Evolutionary conservation across 345 rosid species (phyloP).

Genomic region (Camelina laxa): DNA sequence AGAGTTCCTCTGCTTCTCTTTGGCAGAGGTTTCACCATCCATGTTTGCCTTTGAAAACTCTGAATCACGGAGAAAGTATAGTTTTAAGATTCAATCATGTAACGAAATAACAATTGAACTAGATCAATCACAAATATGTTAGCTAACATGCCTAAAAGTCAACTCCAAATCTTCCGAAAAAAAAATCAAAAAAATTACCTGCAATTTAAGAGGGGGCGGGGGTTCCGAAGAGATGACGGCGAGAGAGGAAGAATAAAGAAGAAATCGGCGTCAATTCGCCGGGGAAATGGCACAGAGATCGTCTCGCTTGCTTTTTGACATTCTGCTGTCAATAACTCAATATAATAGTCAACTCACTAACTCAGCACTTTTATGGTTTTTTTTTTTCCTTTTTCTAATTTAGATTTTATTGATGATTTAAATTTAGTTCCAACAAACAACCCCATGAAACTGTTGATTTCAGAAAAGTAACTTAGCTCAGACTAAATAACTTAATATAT

Average conservation of each 20-base stretch:
- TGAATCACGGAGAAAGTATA: background rate
- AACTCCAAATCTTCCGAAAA: conserved; percentile 8
- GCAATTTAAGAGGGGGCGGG: no score
- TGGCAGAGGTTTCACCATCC: conserved; percentile 11
- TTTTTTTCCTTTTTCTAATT: no score
- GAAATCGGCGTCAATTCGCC: background rate
- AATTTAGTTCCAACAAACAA: no score
- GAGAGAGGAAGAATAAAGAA: background rate
- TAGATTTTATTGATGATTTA: no score
- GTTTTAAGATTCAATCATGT: conserved; percentile 16
- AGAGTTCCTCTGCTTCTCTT: conserved; percentile 21
- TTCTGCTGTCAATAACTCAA: no score
- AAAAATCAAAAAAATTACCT: conserved; percentile 2
- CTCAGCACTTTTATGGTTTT: background rate
- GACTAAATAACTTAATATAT: no score
- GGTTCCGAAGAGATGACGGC: background rate
- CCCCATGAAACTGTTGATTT: no score
- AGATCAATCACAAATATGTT: background rate
- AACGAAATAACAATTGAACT: background rate
- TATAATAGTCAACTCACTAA: background rate
- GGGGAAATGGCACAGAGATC: background rate
- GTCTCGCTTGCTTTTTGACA: background rate
- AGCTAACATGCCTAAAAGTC: background rate
- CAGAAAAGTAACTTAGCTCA: no score
- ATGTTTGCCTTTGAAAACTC: conserved; percentile 8